Percentiles rank a stretch among this genome's conserved stretches.
Conservation (phyloP, 2,329 filamentous ascomycete genomes). For the Tolypocladium cylindrosporum region DNA sequence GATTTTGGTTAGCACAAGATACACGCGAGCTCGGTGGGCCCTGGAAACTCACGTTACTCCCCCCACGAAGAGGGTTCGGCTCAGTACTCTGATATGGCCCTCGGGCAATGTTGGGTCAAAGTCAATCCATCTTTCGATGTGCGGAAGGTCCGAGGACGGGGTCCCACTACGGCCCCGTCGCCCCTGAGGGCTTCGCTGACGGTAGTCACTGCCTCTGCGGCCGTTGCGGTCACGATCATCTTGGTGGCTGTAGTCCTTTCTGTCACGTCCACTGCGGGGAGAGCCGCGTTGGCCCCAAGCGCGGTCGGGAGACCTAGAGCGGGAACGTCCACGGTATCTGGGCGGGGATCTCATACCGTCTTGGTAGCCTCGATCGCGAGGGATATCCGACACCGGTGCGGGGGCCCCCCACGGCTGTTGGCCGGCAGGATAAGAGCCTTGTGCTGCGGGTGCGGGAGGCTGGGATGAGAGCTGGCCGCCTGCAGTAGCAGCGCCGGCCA, state of each 20-base stretch:
- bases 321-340: slow-evolving; percentile 51
- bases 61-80: slow-evolving; percentile 91
- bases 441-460: slow-evolving; percentile 29
- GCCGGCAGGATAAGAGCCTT: slow-evolving; percentile 28
- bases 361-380: slow-evolving; percentile 47
- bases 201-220: slow-evolving; percentile 59
- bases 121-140: slow-evolving; percentile 60
- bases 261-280: slow-evolving; percentile 52
- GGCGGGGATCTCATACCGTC: slow-evolving; percentile 56
- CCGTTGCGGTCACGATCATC: slow-evolving; percentile 42
- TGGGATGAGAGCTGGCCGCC: slow-evolving; percentile 23
- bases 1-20: not conserved
- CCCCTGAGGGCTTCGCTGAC: slow-evolving; percentile 74
- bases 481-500: slow-evolving; percentile 29
- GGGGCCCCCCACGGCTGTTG: slow-evolving; percentile 22
- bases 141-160: slow-evolving; percentile 29
- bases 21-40: not conserved
- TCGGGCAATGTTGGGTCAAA: slow-evolving; percentile 65
- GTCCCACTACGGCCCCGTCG: slow-evolving; percentile 57
- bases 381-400: slow-evolving; percentile 25
- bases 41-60: slow-evolving; percentile 69
- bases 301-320: slow-evolving; percentile 71
- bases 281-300: slow-evolving; percentile 59
- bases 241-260: slow-evolving; percentile 63
- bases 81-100: slow-evolving; percentile 83